These are phyloP conservation scores for Ceratocystis eucalypticola DNA, from an alignment of 2,329 filamentous ascomycete genomes.

Conservation along the genomic window DNA sequence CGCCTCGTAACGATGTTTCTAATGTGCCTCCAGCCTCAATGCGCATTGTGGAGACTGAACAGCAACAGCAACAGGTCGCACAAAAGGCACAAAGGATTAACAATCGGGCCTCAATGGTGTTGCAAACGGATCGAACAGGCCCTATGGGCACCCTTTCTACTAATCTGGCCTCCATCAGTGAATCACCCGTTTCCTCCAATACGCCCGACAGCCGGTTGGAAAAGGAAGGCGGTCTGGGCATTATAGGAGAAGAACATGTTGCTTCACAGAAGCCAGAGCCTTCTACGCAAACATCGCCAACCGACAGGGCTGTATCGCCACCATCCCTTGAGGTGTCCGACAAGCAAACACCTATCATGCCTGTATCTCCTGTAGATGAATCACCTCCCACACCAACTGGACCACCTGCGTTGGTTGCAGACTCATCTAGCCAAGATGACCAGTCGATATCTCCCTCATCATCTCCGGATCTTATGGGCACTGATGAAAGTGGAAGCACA, in stretches of 20 bases:
- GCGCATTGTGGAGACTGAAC: slow-evolving; percentile 45
- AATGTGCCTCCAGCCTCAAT: slow-evolving; percentile 44
- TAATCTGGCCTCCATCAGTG: slow-evolving; percentile 11
- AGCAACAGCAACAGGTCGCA: slow-evolving; percentile 28
- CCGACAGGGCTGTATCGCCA: slow-evolving; percentile 23
- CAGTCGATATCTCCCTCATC: slow-evolving; percentile 46
- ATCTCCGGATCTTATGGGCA: slow-evolving; percentile 46
- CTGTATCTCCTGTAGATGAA: slow-evolving; percentile 49
- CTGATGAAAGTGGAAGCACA: slow-evolving; percentile 33
- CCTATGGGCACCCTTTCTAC: background rate
- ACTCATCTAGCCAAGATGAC: slow-evolving; percentile 58
- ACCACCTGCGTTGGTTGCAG: slow-evolving; percentile 54
- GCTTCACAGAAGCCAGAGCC: slow-evolving; percentile 22
- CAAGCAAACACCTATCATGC: background rate
- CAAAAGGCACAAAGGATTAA: slow-evolving; percentile 10
- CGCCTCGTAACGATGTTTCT: slow-evolving; percentile 39
- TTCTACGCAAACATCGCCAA: background rate
- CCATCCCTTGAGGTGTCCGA: slow-evolving; percentile 26
- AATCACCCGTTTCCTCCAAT: slow-evolving; percentile 30
- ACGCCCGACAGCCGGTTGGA: slow-evolving; percentile 47
- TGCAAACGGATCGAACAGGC: background rate
- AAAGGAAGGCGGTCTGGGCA: slow-evolving; percentile 52
- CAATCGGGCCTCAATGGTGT: slow-evolving; percentile 14
- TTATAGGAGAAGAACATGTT: slow-evolving; percentile 33
- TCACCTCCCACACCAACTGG: slow-evolving; percentile 35